phyloP scores from a whole-genome alignment of 2,329 filamentous ascomycete species.

The Tolypocladium album region DNA sequence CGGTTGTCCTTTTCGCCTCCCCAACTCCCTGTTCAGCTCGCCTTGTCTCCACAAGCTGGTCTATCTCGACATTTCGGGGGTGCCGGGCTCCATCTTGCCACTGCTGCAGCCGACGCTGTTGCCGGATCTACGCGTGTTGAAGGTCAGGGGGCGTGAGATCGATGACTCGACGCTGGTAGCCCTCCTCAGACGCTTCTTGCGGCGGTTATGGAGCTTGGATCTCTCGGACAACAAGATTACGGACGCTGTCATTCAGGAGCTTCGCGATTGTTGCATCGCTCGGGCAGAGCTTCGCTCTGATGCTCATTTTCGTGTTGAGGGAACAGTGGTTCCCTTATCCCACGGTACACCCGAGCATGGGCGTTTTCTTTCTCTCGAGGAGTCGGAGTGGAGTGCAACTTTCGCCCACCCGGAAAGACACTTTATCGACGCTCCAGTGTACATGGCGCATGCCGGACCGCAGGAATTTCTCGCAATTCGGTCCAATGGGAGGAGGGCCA shows the following conservation, averaged over 20 bases:
- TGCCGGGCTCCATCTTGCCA: slow-evolving; percentile 32
- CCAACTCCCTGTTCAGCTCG: slow-evolving; percentile 26
- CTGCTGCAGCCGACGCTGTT: slow-evolving; percentile 25
- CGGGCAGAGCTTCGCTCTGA: slow-evolving; percentile 20
- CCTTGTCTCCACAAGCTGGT: slow-evolving; percentile 28
- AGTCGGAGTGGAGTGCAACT: slow-evolving; percentile 32
- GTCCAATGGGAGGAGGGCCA: slow-evolving; percentile 13
- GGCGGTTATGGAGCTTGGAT: slow-evolving; percentile 47
- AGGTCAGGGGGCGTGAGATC: slow-evolving; percentile 34
- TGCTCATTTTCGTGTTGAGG: slow-evolving; percentile 33
- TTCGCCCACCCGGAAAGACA: slow-evolving; percentile 37
- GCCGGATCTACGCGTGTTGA: slow-evolving; percentile 40
- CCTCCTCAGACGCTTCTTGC: slow-evolving; percentile 19
- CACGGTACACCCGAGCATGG: slow-evolving; percentile 25
- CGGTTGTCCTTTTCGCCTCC: slow-evolving; percentile 27
- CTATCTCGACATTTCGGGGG: slow-evolving; percentile 41
- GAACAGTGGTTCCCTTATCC: slow-evolving; percentile 22
- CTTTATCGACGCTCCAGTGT: slow-evolving; percentile 34
- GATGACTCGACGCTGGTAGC: slow-evolving; percentile 25
- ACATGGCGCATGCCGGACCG: slow-evolving; percentile 9
- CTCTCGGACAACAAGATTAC: slow-evolving; percentile 40
- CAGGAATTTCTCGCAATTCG: slow-evolving; percentile 11
- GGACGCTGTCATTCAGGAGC: slow-evolving; percentile 26
- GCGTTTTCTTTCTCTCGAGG: slow-evolving; percentile 31
- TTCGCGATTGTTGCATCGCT: slow-evolving; percentile 21